Percentiles rank a stretch among this genome's conserved stretches.
phyloP scores from a whole-genome alignment of 2,329 filamentous ascomycete genomes.

The Cytospora piceicola region DNA sequence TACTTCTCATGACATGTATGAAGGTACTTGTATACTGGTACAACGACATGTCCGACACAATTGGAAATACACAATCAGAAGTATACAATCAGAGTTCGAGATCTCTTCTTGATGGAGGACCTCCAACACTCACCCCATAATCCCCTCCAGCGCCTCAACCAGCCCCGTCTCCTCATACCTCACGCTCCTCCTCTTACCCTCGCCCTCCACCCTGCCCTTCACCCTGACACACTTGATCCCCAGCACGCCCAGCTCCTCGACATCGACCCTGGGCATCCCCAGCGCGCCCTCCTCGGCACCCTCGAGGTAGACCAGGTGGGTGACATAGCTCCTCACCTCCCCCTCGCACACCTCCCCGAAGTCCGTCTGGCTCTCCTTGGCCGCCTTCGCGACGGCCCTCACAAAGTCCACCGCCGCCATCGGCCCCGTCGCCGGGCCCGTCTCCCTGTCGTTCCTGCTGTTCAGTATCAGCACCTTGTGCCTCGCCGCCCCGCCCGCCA shows the following conservation, averaged over 20 bases:
- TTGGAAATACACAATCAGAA: not conserved
- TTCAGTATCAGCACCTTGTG: slow-evolving; percentile 87
- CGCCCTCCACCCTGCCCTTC: slow-evolving; percentile 67
- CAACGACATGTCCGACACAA: not conserved
- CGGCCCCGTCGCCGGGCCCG: slow-evolving; percentile 66
- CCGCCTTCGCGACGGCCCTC: slow-evolving; percentile 75
- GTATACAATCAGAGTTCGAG: too few relatives aligned
- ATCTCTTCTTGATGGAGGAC: not conserved
- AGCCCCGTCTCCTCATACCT: slow-evolving; percentile 78
- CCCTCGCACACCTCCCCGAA: slow-evolving; percentile 37
- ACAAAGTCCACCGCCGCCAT: slow-evolving; percentile 83
- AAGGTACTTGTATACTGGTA: too few relatives aligned
- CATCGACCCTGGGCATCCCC: slow-evolving; percentile 72
- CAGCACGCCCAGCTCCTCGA: slow-evolving; percentile 60
- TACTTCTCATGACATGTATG: not conserved
- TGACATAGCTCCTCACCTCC: slow-evolving; percentile 69
- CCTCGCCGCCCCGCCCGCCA: slow-evolving; percentile 50
- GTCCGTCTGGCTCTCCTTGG: slow-evolving; percentile 66
- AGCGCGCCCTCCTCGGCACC: slow-evolving; percentile 48
- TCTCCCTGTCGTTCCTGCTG: slow-evolving; percentile 82
- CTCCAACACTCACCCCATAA: slow-evolving; percentile 15
- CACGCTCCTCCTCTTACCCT: slow-evolving; percentile 53
- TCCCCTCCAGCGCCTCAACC: slow-evolving; percentile 62
- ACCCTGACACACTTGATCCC: slow-evolving; percentile 79
- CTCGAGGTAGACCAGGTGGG: slow-evolving; percentile 81